phyloP scores from a whole-genome alignment of 305 asterid genomes.

The Solanum chacoense region DNA sequence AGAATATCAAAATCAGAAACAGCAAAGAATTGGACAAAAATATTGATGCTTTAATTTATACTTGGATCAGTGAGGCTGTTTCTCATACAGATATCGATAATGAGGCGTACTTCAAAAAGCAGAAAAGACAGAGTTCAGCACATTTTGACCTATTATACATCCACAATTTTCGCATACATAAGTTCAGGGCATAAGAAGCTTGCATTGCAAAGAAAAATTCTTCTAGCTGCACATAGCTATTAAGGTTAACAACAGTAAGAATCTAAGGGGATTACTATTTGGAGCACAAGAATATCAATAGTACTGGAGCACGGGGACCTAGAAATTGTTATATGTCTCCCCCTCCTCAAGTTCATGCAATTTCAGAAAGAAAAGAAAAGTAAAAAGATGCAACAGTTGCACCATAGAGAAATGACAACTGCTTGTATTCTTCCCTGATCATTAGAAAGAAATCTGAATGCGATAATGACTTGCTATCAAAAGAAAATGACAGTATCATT shows the following conservation, averaged over 20 bases:
- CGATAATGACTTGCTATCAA: background rate
- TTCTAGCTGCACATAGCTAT: background rate
- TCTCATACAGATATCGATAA: background rate
- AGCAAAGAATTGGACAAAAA: background rate
- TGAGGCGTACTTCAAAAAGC: background rate
- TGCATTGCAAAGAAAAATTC: background rate
- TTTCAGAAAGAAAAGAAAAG: background rate
- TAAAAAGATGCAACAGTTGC: background rate
- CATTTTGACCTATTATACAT: background rate
- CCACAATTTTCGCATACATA: background rate
- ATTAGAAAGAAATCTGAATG: background rate
- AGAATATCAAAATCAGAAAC: constrained; percentile 17
- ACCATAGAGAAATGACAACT: background rate
- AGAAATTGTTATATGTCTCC: background rate
- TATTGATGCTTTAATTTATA: background rate
- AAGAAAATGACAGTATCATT: background rate
- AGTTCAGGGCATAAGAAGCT: background rate
- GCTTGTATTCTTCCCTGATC: background rate
- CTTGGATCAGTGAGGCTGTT: background rate
- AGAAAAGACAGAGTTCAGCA: background rate
- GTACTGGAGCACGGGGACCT: background rate
- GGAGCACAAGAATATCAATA: background rate
- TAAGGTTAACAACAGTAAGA: background rate
- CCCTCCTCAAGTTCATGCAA: background rate
- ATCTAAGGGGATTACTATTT: background rate